These are phyloP conservation scores for Mycotypha africana DNA, from an alignment of 371 early-diverging fungal species.

Conservation along the genomic window DNA sequence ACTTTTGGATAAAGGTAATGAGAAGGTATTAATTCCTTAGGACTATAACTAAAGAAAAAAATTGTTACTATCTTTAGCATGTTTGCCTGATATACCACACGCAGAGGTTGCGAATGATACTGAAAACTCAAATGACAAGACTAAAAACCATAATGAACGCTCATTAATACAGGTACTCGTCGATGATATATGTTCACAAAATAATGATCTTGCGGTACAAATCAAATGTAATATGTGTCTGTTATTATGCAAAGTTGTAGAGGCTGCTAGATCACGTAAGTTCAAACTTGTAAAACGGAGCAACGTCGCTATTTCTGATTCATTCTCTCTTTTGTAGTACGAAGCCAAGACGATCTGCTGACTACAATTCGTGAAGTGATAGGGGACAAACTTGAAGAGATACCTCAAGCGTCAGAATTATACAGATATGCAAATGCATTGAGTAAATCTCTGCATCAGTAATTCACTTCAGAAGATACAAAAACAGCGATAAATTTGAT, in stretches of 20 bases:
- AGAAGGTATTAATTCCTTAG: too few relatives aligned
- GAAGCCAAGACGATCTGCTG: constrained; percentile 2
- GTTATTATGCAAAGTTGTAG: constrained; percentile 40
- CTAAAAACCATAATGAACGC: constrained; percentile 11
- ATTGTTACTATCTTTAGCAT: background rate
- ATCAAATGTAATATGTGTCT: constrained; percentile 50
- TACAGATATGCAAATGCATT: constrained; percentile 11
- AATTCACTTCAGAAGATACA: too few relatives aligned
- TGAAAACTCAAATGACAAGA: constrained; percentile 10
- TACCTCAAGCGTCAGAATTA: constrained; percentile 4
- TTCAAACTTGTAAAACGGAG: background rate
- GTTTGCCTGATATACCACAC: background rate
- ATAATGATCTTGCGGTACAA: constrained; percentile 30
- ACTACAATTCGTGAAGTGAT: background rate
- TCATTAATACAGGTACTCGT: constrained; percentile 43
- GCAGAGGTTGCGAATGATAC: background rate
- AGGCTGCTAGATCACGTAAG: constrained; percentile 33
- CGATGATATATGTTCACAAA: constrained; percentile 18
- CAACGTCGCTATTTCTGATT: background rate
- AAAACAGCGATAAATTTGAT: too few relatives aligned
- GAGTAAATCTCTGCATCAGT: constrained; percentile 6
- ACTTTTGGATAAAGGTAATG: constrained; percentile 15
- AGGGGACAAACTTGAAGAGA: constrained; percentile 3
- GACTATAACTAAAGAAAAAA: too few relatives aligned
- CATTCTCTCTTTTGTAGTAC: background rate